Evolutionary conservation across 495 filamentous ascomycete species (phyloP).

Genomic region (Barbatosphaeria neglecta): DNA sequence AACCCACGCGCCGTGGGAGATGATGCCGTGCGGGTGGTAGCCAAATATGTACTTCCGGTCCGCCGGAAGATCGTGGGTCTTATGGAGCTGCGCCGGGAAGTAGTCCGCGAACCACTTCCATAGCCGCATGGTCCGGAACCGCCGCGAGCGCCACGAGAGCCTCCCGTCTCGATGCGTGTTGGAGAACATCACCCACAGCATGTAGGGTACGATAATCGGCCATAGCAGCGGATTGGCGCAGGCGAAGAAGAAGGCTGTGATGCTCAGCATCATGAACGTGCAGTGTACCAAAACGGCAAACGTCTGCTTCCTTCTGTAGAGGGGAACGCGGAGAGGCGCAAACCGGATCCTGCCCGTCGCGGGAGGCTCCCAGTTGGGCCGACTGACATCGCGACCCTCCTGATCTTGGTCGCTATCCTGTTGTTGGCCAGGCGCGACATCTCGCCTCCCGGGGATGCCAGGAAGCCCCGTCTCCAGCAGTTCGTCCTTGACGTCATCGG

Average conservation of each 20-base stretch:
- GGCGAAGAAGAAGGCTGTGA: constrained; percentile 81
- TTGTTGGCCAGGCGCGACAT: too few relatives aligned
- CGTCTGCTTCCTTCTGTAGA: constrained; percentile 79
- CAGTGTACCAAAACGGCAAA: constrained; percentile 76
- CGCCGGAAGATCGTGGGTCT: constrained; percentile 64
- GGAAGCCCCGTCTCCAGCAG: too few relatives aligned
- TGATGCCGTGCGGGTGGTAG: constrained; percentile 95
- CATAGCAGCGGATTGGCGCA: constrained; percentile 84
- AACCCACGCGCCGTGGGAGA: constrained; percentile 87
- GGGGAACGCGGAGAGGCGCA: constrained; percentile 78
- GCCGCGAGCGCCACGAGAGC: constrained; percentile 58
- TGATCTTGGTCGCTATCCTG: too few relatives aligned
- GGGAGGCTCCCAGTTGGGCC: constrained; percentile 11
- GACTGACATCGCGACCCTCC: too few relatives aligned
- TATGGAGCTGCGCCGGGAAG: constrained; percentile 81
- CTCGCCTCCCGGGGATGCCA: too few relatives aligned
- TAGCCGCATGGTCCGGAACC: constrained; percentile 58
- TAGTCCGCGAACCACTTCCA: constrained; percentile 90
- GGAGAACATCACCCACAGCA: constrained; percentile 73
- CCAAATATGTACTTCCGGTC: constrained; percentile 95
- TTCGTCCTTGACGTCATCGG: too few relatives aligned
- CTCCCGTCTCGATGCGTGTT: constrained; percentile 61
- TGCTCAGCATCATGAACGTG: constrained; percentile 59
- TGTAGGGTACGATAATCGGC: constrained; percentile 85
- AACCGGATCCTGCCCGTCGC: constrained; percentile 47